phyloP scores from a whole-genome alignment of 495 filamentous ascomycete species.

The Staphylotrichum longicolle region DNA sequence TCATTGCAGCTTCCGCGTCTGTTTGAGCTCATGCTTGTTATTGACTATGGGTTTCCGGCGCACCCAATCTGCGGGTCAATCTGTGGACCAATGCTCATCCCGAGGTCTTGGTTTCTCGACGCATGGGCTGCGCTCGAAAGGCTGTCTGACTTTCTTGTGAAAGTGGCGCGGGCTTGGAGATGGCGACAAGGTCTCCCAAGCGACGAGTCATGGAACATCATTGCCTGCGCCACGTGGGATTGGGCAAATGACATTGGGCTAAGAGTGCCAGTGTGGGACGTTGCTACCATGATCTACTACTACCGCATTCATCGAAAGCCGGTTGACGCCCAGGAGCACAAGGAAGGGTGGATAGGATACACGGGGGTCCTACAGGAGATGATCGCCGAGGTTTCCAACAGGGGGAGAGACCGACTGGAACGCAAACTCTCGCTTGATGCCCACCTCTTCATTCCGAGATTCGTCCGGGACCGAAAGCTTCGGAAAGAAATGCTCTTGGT shows the following conservation, averaged over 20 bases:
- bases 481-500: background rate
- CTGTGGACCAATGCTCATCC: too few relatives aligned
- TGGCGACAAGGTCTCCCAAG: background rate
- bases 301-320: constrained; percentile 8
- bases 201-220: background rate
- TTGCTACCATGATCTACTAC: constrained; percentile 10
- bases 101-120: too few relatives aligned
- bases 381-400: constrained; percentile 17
- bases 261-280: background rate
- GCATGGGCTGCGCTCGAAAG: background rate
- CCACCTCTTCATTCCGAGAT: constrained; percentile 2
- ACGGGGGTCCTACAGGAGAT: constrained; percentile 19
- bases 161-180: background rate
- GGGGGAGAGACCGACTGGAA: constrained; percentile 12
- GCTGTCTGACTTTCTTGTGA: background rate
- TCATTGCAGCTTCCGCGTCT: background rate
- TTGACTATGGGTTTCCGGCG: background rate
- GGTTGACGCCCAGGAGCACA: background rate
- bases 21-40: background rate
- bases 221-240: background rate
- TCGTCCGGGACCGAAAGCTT: background rate
- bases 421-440: constrained; percentile 22
- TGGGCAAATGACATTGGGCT: too few relatives aligned
- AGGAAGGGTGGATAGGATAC: constrained; percentile 12
- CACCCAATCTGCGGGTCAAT: too few relatives aligned